These are phyloP conservation scores for Nannochloris sp. DNA, from an alignment of 139 green algal species.

Conservation along the genomic window DNA sequence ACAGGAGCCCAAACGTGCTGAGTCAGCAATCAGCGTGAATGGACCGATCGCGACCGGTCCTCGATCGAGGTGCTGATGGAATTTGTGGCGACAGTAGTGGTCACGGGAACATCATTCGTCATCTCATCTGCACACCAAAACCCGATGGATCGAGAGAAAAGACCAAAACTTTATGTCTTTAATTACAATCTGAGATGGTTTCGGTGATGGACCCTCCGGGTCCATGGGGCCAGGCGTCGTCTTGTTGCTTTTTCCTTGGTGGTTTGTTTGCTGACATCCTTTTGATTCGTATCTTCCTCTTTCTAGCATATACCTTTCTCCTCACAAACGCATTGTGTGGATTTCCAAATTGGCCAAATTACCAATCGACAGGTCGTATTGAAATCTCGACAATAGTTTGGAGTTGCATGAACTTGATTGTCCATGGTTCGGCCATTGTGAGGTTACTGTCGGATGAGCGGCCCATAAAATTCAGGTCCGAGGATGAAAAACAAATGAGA, in stretches of 20 bases:
- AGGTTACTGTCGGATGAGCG: constrained; percentile 27
- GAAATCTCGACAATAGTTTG: constrained; percentile 11
- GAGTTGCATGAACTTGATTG: constrained; percentile 1
- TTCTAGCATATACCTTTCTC: constrained; percentile 16
- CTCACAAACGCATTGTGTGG: constrained; percentile 4
- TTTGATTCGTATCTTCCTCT: constrained; percentile 23
- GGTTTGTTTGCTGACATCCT: constrained; percentile 18
- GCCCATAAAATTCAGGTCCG: constrained; percentile 12
- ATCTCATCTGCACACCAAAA: no score
- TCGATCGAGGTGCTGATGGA: no score
- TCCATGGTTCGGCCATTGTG: constrained; percentile 18
- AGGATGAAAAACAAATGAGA: constrained; percentile 34
- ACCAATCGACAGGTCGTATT: background rate
- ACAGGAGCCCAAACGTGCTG: no score
- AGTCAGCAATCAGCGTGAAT: no score
- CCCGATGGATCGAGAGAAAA: no score
- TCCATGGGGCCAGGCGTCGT: constrained; percentile 8
- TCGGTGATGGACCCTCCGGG: background rate
- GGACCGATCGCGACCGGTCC: no score
- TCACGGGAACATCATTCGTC: no score
- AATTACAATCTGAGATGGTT: no score
- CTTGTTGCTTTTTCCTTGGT: constrained; percentile 11
- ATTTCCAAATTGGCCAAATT: constrained; percentile 12
- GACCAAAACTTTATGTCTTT: no score
- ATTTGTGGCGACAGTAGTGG: no score